Percentiles rank a stretch among this genome's conserved stretches.
Evolutionary conservation across 371 early-diverging fungal genomes (phyloP).

Genomic region (Syncephalastrum sp.): DNA sequence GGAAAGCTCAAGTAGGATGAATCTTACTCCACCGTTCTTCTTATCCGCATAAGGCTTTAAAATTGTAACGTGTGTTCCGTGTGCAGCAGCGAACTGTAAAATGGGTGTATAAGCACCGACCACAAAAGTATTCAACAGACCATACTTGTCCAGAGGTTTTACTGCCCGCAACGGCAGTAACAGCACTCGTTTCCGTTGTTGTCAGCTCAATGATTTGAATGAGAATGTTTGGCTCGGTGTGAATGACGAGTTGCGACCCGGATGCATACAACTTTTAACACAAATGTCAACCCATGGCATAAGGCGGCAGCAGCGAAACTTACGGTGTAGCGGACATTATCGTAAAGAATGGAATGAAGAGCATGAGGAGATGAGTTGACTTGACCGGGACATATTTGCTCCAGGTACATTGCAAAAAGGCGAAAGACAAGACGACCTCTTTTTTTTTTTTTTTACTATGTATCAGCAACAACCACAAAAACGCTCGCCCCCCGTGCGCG

Average conservation of each 20-base stretch:
- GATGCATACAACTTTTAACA: slow-evolving; percentile 44
- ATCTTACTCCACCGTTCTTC: slow-evolving; percentile 4
- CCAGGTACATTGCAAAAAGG: slow-evolving; percentile 48
- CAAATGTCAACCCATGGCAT: slow-evolving; percentile 5
- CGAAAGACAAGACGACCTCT: too few species aligned
- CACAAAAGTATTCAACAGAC: slow-evolving; percentile 1
- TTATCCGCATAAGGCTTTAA: slow-evolving; percentile 17
- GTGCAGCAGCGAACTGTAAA: slow-evolving; percentile 41
- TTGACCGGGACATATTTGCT: slow-evolving; percentile 66
- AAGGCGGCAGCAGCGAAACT: slow-evolving; percentile 10
- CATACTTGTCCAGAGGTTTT: slow-evolving; percentile 35
- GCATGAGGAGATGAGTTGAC: slow-evolving; percentile 56
- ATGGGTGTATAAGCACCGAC: not conserved
- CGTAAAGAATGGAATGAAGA: slow-evolving; percentile 46
- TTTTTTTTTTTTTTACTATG: too few species aligned
- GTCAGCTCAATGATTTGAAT: slow-evolving; percentile 38
- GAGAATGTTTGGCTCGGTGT: slow-evolving; percentile 41
- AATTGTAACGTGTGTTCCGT: slow-evolving; percentile 22
- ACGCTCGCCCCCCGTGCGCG: too few species aligned
- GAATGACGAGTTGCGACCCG: slow-evolving; percentile 45
- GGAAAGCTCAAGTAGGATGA: not conserved
- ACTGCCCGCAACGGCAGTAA: slow-evolving; percentile 36
- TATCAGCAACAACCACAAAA: too few species aligned
- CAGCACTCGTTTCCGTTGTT: slow-evolving; percentile 7
- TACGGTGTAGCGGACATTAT: slow-evolving; percentile 57